A percentile compares a stretch with the other conserved stretches of the same genome.
phyloP scores from a whole-genome alignment of 2,329 filamentous ascomycete species.

The Teratosphaeria gauchensis region DNA sequence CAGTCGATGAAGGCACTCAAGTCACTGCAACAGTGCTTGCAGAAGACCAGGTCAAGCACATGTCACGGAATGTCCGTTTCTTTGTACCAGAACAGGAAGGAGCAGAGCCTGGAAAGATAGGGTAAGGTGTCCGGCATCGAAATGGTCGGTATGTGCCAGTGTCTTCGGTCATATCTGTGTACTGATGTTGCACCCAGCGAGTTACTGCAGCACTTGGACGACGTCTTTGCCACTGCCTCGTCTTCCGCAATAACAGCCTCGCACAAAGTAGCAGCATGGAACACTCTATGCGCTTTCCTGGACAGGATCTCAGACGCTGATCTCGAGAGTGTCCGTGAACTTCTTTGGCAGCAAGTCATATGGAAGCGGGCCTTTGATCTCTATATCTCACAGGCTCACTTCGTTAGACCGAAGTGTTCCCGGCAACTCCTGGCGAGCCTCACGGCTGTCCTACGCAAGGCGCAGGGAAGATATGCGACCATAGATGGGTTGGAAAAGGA shows the following conservation, averaged over 20 bases:
- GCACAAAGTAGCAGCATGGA: constrained; percentile 33
- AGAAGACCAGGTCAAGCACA: constrained; percentile 11
- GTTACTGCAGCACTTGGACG: constrained; percentile 10
- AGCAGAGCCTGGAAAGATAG: neutral
- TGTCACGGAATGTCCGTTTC: constrained; percentile 8
- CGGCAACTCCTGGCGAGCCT: constrained; percentile 36
- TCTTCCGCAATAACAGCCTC: constrained; percentile 16
- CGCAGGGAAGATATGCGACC: neutral
- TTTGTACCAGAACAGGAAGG: constrained; percentile 2
- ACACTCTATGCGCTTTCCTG: constrained; percentile 36
- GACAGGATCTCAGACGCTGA: constrained; percentile 29
- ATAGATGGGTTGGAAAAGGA: neutral
- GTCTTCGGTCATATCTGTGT: neutral
- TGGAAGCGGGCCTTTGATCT: constrained; percentile 32
- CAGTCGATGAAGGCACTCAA: neutral
- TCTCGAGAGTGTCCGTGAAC: constrained; percentile 17
- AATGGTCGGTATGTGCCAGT: neutral
- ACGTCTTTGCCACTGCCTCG: constrained; percentile 13
- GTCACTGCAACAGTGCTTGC: constrained; percentile 3
- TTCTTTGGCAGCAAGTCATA: constrained; percentile 27
- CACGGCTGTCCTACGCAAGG: constrained; percentile 27
- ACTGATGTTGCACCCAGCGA: constrained; percentile 3
- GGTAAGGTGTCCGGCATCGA: neutral
- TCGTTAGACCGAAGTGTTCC: constrained; percentile 38
- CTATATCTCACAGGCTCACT: constrained; percentile 33